phyloP scores from a whole-genome alignment of 2,329 filamentous ascomycete species.

The Magnaporthiopsis incrustans region DNA sequence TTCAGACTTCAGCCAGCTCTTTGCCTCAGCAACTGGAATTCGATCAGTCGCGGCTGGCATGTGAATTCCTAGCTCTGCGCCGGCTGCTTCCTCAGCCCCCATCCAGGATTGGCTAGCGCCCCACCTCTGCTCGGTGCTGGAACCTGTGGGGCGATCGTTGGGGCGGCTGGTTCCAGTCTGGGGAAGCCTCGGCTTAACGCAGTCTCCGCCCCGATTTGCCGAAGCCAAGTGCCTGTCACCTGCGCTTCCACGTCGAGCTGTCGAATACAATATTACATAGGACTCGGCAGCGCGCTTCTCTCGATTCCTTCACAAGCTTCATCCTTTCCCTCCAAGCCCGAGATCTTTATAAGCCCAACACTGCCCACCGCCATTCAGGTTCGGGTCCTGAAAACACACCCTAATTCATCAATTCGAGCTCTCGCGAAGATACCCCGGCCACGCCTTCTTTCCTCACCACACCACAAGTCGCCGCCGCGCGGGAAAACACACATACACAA shows the following conservation, averaged over 20 bases:
- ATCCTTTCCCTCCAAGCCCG: not conserved
- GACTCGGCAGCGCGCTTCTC: not conserved
- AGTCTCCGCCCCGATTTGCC: not conserved
- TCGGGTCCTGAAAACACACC: not conserved
- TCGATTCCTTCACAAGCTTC: not conserved
- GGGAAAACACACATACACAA: conserved; percentile 22
- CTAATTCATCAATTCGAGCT: not conserved
- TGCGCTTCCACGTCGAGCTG: not conserved
- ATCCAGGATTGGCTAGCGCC: not conserved
- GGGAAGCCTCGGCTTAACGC: conserved; percentile 11
- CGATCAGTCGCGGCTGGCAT: not conserved
- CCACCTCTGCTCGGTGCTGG: not conserved
- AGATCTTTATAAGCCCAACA: not conserved
- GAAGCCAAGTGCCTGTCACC: not conserved
- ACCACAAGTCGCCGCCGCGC: not conserved
- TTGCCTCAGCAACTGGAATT: too few species aligned
- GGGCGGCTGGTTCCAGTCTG: conserved; percentile 1
- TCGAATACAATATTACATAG: not conserved
- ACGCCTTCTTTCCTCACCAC: not conserved
- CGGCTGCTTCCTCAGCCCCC: not conserved
- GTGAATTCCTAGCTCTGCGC: not conserved
- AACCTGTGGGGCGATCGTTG: not conserved
- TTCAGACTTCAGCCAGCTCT: too few species aligned
- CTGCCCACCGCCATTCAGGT: not conserved
- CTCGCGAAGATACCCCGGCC: not conserved